phyloP scores from a whole-genome alignment of 805 yeast genomes.

The Nakazawaea sp. region DNA sequence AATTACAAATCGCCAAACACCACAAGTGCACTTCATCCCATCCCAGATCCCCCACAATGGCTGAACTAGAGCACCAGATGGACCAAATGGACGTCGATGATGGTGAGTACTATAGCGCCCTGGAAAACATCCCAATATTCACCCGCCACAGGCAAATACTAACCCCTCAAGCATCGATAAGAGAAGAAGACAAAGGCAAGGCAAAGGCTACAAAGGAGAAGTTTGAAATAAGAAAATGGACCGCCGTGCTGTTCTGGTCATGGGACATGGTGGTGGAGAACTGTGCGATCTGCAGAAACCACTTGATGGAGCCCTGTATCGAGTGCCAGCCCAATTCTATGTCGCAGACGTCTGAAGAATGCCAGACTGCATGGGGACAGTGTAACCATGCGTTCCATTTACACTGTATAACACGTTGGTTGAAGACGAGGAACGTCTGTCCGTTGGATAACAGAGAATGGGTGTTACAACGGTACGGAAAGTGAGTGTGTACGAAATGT shows the following conservation, averaged over 20 bases:
- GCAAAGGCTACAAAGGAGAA: slow-evolving; percentile 42
- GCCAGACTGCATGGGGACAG: slow-evolving; percentile 95
- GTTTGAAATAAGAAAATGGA: slow-evolving; percentile 95
- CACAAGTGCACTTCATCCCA: too few relatives aligned
- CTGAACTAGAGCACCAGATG: slow-evolving; percentile 2
- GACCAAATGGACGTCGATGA: slow-evolving; percentile 8
- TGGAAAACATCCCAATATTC: background rate
- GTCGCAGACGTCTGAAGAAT: slow-evolving; percentile 57
- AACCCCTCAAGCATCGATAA: too few relatives aligned
- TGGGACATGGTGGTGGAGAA: slow-evolving; percentile 96
- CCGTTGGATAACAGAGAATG: slow-evolving; percentile 94
- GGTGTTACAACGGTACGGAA: slow-evolving; percentile 31
- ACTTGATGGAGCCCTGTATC: slow-evolving; percentile 96
- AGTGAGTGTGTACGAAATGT: background rate
- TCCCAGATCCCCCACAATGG: too few relatives aligned
- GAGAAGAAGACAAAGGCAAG: too few relatives aligned
- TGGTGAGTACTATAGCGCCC: background rate
- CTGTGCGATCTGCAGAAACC: slow-evolving; percentile 97
- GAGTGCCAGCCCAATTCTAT: slow-evolving; percentile 88
- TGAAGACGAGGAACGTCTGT: slow-evolving; percentile 90
- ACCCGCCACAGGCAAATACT: background rate
- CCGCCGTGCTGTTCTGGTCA: slow-evolving; percentile 99
- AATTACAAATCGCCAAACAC: too few relatives aligned
- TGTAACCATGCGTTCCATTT: slow-evolving; percentile 98
- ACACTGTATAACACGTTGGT: slow-evolving; percentile 95